Base-by-base conservation (phyloP, 2,329 filamentous ascomycete genomes). In the Penicillium occitanis region DNA sequence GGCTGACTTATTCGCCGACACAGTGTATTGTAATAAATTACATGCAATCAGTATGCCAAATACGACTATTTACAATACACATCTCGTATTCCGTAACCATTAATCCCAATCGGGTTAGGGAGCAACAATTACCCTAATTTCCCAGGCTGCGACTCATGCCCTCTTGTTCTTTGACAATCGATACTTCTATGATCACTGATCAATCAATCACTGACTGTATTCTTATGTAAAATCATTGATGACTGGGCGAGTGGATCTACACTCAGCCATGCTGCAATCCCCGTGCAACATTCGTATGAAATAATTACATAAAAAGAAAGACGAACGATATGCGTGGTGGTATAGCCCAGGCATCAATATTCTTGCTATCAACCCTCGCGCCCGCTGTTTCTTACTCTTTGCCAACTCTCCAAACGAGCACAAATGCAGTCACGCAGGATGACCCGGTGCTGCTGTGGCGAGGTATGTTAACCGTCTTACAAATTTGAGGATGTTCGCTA, bases 311-410 rank as follows among this genome's bases (percentile, higher is more conserved):
- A 51, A 42, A 58, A 55, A 5, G 13, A 30, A 30, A 63, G 40
- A 42, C 40, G 40, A 42, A 37, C 65, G 53, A 28, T 42, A 63
- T 63, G 60, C 51, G 70, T 70, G 68, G 63, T 61, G 67, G 65
- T 67, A 60, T 65, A 63, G 67, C 64, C 33, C 62, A 67, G 61
- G 65, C 66, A 67, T 66, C 68, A 61, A 58, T 67, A 48, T 67
- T 68, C 59, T 65, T 67, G 19, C 44, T 59, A 42, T 37, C 30
- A 51, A 28, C 55, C 33, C 61, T 68, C 40, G 61, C 46, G 30
- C 63, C 65, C 53, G 51, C 62, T 48, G 25, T 68, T 48, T 62
- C 64, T 57, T 50, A 58, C 44, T 61, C 50, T 19, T 58, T 65
- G 60, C 67, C 68, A 46, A 59, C 68, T 66, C 66, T 42, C 66